phyloP scores from a whole-genome alignment of 306 rosid genomes.

The Inga leiocalycina region DNA sequence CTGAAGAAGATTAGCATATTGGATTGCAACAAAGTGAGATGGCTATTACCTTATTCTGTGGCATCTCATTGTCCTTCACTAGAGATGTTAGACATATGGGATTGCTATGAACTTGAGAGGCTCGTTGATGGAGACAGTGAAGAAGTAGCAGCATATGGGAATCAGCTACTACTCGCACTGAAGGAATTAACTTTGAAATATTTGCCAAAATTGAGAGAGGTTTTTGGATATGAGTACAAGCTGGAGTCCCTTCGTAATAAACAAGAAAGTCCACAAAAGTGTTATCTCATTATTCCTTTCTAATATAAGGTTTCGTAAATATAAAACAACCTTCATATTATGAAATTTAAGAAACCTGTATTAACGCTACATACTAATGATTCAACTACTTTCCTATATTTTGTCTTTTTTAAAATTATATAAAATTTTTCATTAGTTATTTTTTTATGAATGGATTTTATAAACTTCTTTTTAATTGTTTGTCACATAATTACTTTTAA shows the following conservation, averaged over 20 bases:
- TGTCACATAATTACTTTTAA: no score
- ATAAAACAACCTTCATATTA: no score
- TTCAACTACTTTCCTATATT: no score
- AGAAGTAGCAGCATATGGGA: not conserved
- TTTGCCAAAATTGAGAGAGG: not conserved
- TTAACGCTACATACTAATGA: no score
- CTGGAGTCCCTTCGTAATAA: no score
- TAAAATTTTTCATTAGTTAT: not conserved
- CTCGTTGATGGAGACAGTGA: not conserved
- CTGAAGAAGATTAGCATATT: rapidly evolving
- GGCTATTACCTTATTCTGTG: not conserved
- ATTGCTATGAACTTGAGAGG: not conserved
- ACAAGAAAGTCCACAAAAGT: not conserved
- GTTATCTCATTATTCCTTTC: no score
- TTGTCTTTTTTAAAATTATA: no score
- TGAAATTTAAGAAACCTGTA: no score
- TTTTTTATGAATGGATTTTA: no score
- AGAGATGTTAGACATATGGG: not conserved
- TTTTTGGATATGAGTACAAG: not conserved
- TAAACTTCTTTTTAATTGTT: no score
- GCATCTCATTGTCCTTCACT: not conserved
- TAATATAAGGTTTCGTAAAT: no score
- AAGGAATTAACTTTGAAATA: rapidly evolving
- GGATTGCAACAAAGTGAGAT: not conserved
- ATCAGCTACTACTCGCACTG: not conserved